A percentile compares a stretch with the other conserved stretches of the same genome.
Evolutionary conservation across 176 grass and related monocot genomes (phyloP).

Genomic region (Poa annua): DNA sequence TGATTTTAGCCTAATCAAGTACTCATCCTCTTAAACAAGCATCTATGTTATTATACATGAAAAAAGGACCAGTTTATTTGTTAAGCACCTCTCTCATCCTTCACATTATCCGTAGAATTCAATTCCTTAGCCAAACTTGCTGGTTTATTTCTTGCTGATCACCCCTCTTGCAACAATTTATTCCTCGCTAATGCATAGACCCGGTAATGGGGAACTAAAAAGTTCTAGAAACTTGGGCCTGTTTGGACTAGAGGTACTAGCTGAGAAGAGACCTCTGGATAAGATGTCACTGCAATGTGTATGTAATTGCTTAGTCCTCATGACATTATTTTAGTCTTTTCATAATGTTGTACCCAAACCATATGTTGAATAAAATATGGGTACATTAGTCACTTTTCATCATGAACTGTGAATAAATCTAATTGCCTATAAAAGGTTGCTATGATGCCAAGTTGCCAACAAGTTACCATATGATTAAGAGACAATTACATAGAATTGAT

Average conservation of each 20-base stretch:
- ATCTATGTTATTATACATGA: too few species aligned
- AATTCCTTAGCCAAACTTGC: conserved; percentile 14
- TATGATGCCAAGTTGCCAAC: background rate
- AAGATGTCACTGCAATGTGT: conserved; percentile 7
- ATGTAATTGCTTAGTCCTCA: background rate
- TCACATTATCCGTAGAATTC: too few species aligned
- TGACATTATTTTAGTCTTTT: conserved; percentile 2
- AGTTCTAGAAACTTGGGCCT: background rate
- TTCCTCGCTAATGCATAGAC: background rate
- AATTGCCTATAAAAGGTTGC: background rate
- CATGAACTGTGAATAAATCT: background rate
- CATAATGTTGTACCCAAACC: background rate
- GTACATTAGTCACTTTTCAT: background rate
- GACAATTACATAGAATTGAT: background rate
- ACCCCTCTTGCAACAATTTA: background rate
- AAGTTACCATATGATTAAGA: background rate
- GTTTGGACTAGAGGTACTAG: background rate
- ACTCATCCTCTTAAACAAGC: too few species aligned
- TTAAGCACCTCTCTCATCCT: too few species aligned
- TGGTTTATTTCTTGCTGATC: conserved; percentile 5
- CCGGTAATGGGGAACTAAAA: background rate
- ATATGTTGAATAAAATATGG: background rate
- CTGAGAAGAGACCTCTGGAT: background rate
- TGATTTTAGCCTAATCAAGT: too few species aligned
- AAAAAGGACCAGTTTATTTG: too few species aligned